Percentiles rank a stretch among this genome's conserved stretches.
phyloP scores from a whole-genome alignment of 1,139 yeast species.

The Yamadazyma triangularis region DNA sequence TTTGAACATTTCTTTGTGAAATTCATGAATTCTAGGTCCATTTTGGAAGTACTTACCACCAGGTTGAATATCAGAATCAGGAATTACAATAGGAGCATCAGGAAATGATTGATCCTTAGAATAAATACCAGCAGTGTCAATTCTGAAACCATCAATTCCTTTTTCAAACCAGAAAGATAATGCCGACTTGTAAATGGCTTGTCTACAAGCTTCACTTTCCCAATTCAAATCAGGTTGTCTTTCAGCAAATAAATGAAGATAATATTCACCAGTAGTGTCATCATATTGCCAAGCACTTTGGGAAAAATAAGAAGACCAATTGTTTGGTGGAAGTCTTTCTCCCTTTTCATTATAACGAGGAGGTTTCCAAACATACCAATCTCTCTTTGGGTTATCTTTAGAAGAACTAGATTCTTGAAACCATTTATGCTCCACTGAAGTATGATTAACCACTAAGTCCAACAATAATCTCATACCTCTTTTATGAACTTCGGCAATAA shows the following conservation, averaged over 20 bases:
- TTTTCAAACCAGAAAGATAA: conserved; percentile 52
- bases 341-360: conserved; percentile 41
- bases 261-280: conserved; percentile 50
- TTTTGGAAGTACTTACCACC: conserved; percentile 29
- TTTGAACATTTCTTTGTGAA: conserved; percentile 49
- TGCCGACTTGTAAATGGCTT: conserved; percentile 49
- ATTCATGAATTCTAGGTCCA: conserved; percentile 57
- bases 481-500: conserved; percentile 44
- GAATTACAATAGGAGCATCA: conserved; percentile 48
- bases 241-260: conserved; percentile 48
- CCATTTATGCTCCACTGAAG: conserved; percentile 55
- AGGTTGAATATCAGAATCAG: conserved; percentile 41
- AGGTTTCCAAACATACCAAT: conserved; percentile 59
- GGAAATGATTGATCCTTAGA: conserved; percentile 46
- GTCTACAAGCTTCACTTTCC: conserved; percentile 51
- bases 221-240: conserved; percentile 60
- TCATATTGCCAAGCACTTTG: conserved; percentile 59
- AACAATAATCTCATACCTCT: conserved; percentile 50
- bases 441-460: conserved; percentile 59
- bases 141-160: conserved; percentile 59
- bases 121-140: conserved; percentile 53
- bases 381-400: conserved; percentile 52
- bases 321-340: conserved; percentile 51
- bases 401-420: conserved; percentile 53
- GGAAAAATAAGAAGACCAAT: conserved; percentile 52